Conservation (phyloP, 2,329 filamentous ascomycete species). For the Fusarium sp. region DNA sequence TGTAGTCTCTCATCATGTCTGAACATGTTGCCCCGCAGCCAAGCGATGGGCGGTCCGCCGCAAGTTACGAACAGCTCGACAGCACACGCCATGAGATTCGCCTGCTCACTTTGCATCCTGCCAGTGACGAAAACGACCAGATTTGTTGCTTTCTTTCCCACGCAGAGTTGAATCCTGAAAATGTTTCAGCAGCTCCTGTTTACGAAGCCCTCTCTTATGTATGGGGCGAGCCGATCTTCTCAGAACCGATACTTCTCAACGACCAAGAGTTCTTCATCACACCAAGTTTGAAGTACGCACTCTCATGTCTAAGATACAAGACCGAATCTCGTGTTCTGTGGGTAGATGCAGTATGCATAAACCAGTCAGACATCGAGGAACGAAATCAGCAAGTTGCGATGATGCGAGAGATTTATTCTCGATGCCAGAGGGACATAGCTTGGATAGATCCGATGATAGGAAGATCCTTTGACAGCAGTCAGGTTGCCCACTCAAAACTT, state of each 20-base stretch:
- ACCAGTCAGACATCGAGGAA: conserved; percentile 17
- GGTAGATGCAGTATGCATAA: conserved; percentile 35
- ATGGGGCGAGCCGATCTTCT: conserved; percentile 15
- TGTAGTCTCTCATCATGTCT: not conserved
- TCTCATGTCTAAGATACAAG: not conserved
- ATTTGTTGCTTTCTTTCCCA: conserved; percentile 4
- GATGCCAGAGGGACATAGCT: conserved; percentile 17
- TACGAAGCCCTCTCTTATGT: conserved; percentile 36
- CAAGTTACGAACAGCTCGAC: conserved; percentile 13
- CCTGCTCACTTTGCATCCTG: conserved; percentile 6
- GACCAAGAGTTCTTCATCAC: conserved; percentile 7
- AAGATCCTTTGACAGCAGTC: accelerated
- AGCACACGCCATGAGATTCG: not conserved
- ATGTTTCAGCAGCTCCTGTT: not conserved
- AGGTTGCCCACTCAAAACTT: accelerated
- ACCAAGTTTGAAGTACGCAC: not conserved
- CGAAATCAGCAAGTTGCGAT: conserved; percentile 15
- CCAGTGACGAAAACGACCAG: not conserved
- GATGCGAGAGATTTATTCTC: conserved; percentile 28
- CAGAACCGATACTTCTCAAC: conserved; percentile 9
- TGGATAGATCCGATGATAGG: conserved; percentile 23
- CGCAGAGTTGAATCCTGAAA: not conserved
- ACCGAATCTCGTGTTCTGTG: not conserved
- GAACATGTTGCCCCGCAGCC: not conserved
- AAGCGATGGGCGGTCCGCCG: not conserved